Evolutionary conservation across 139 green algal species (phyloP).

Genomic region (Chlorella sp.): DNA sequence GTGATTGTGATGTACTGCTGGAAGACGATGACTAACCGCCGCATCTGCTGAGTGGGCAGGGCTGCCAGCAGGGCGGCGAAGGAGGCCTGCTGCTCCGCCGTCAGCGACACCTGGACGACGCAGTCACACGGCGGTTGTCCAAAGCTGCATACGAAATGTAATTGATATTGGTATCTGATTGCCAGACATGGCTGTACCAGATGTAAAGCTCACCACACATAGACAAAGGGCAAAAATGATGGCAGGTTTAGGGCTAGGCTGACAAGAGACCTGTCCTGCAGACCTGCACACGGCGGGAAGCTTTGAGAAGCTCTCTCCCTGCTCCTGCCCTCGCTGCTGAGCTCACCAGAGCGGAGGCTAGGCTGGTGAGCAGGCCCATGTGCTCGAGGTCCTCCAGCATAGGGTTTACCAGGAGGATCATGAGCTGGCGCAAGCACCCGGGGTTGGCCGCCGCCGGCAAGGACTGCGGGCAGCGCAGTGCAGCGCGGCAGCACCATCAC

Average conservation of each 20-base stretch:
- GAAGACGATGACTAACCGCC: slow-evolving; percentile 13
- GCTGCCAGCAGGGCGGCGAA: slow-evolving; percentile 17
- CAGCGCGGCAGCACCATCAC: no score
- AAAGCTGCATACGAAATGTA: no score
- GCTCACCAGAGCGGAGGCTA: slow-evolving; percentile 6
- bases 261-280: no score
- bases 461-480: no score
- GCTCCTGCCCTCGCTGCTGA: background rate
- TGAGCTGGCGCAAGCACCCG: slow-evolving; percentile 17
- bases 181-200: no score
- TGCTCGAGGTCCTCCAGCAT: slow-evolving; percentile 27
- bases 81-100: slow-evolving; percentile 2
- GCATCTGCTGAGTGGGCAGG: slow-evolving; percentile 1
- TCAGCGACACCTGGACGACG: slow-evolving; percentile 6
- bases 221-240: no score
- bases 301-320: no score
- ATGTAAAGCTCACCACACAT: no score
- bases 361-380: slow-evolving; percentile 10
- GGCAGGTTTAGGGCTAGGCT: no score
- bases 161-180: no score
- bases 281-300: no score
- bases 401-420: slow-evolving; percentile 28
- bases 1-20: slow-evolving; percentile 64
- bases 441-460: slow-evolving; percentile 15
- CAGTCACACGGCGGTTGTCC: no score